Evolutionary conservation across 371 early-diverging fungal genomes (phyloP).

Genomic region (Lichtheimia ornata): DNA sequence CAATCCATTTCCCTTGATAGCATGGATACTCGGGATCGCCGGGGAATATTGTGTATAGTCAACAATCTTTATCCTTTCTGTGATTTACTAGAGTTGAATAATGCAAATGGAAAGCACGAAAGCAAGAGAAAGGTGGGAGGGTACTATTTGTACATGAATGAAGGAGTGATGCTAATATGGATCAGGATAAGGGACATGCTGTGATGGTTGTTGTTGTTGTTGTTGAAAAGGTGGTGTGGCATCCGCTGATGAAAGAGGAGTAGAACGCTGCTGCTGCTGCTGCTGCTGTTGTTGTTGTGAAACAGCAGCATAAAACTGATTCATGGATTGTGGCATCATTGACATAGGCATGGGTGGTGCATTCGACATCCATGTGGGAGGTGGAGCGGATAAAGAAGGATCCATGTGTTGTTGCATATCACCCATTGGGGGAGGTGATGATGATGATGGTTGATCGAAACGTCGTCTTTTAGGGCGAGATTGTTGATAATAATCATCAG

Average conservation of each 20-base stretch:
- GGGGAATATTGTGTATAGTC: too few relatives aligned
- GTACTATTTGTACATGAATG: too few relatives aligned
- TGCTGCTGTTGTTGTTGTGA: neutral
- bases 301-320: neutral
- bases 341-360: neutral
- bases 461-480: slow-evolving; percentile 14
- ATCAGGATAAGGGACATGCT: slow-evolving; percentile 4
- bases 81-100: too few relatives aligned
- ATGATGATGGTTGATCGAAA: slow-evolving; percentile 1
- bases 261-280: neutral
- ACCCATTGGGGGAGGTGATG: too few relatives aligned
- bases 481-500: slow-evolving; percentile 7
- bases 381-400: too few relatives aligned
- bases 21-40: too few relatives aligned
- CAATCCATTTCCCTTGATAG: too few relatives aligned
- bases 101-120: too few relatives aligned
- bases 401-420: too few relatives aligned
- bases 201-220: neutral
- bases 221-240: neutral
- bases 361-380: neutral
- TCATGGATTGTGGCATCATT: neutral
- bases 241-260: neutral
- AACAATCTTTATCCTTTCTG: too few relatives aligned
- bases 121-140: too few relatives aligned
- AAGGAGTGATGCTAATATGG: neutral